Conservation (phyloP, 495 filamentous ascomycete genomes). For the Podospora pseudoanserina region DNA sequence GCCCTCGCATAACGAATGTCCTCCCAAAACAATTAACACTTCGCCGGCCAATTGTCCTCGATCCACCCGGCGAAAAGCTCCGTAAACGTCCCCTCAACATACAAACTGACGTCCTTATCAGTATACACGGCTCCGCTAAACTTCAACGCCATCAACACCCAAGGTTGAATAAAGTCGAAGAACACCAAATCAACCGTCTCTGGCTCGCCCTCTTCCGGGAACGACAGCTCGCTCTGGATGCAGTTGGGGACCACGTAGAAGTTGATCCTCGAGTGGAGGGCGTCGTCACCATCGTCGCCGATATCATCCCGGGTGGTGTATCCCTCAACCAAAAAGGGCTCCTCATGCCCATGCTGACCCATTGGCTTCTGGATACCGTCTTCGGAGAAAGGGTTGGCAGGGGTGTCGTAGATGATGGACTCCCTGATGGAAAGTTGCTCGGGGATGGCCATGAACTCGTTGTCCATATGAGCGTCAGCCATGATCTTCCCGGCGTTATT, state of each 20-base stretch:
- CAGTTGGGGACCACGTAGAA: conserved; percentile 80
- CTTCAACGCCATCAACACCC: conserved; percentile 67
- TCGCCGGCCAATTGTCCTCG: conserved; percentile 64
- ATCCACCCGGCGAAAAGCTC: conserved; percentile 75
- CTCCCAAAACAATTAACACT: conserved; percentile 34
- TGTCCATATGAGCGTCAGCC: conserved; percentile 27
- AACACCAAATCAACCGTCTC: conserved; percentile 82
- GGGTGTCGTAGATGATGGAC: conserved; percentile 24
- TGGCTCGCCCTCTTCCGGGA: conserved; percentile 51
- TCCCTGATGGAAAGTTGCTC: conserved; percentile 35
- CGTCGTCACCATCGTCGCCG: conserved; percentile 87
- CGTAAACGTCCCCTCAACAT: conserved; percentile 68
- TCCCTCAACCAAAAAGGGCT: conserved; percentile 58
- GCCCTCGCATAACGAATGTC: neutral
- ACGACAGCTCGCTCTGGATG: conserved; percentile 62
- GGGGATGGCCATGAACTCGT: conserved; percentile 38
- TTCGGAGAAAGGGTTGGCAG: neutral
- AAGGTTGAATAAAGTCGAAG: conserved; percentile 82
- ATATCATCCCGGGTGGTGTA: conserved; percentile 88
- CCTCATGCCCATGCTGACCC: conserved; percentile 9
- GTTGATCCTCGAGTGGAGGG: conserved; percentile 67
- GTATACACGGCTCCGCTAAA: conserved; percentile 62
- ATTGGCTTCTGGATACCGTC: conserved; percentile 32
- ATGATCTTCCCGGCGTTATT: conserved; percentile 66
- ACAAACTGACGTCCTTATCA: conserved; percentile 57